Evolutionary conservation across 2,329 filamentous ascomycete species (phyloP), one percentile per base, ranked within the genome.

Genomic region (Colletotrichum sp.): DNA sequence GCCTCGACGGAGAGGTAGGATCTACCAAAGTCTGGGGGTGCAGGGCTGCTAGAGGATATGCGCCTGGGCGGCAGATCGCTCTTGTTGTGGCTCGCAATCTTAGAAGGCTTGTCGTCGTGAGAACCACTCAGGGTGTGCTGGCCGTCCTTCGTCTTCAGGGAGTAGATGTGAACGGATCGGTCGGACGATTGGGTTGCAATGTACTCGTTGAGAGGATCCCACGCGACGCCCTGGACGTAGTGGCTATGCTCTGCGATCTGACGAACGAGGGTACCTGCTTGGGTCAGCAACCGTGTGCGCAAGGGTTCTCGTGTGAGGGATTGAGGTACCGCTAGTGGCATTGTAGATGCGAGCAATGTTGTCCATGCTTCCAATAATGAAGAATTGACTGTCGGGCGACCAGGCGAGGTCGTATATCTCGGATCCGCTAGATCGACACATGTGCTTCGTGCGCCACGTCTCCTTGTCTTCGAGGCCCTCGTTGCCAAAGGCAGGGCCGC

Each of bases 341-440:
- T 98, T 98, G 89, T 98, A 99, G 80, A 99, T 99, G 76, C 96
- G 92, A 75, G 97, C 96, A 83, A 99, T 94, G 84, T 99, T 99
- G 87, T 99, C 97, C 96, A 99, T 99, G 87, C 97, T 99, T 52
- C 97, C 97, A 28, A 98, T 98, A 81, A 99, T 98, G 88, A 99
- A 98, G 87, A 98, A 97, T 52, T 93, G 89, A 52, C 95, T 96
- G 85, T 99, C 97, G n/a, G 98, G 98, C 65, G 97, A 99, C 98
- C 97, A 99, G 67, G 97, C 97, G 73, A 99, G 88, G 85, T 99
- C 97, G 86, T 99, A 99, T 79, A 99, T 99, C 85, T 99, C 97
- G 13, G 96, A 95, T 44, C 96, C 96, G 77, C 95, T 95, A 62
- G 96, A 98, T 77, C 97, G 93, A 85, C 96, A 99, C 97, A 99